Conservation (phyloP, 2,329 filamentous ascomycete species). For the Salinomyces thailandicus region DNA sequence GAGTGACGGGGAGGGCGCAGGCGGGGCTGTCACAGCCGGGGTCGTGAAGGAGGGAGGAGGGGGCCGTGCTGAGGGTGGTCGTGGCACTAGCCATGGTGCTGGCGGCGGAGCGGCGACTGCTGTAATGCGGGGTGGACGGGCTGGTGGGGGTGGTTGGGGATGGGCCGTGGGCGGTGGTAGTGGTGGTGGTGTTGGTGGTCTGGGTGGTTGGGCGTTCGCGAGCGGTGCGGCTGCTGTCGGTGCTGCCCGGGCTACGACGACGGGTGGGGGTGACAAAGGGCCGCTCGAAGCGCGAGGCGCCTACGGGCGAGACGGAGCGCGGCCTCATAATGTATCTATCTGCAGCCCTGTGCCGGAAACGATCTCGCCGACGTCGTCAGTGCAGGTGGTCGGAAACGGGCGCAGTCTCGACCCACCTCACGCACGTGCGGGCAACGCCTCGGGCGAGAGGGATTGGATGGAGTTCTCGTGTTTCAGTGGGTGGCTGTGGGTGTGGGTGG, state of each 20-base stretch:
- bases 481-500: no score
- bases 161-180: not conserved
- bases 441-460: no score
- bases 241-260: slow-evolving; percentile 5
- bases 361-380: no score
- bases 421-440: no score
- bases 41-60: slow-evolving; percentile 1
- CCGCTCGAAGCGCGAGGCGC: slow-evolving; percentile 22
- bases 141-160: slow-evolving; percentile 5
- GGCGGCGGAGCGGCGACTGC: slow-evolving; percentile 11
- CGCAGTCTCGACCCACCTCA: no score
- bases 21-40: not conserved
- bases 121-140: slow-evolving; percentile 9
- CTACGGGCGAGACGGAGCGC: slow-evolving; percentile 22
- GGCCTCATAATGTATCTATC: no score
- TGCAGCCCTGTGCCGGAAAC: no score
- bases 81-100: slow-evolving; percentile 5
- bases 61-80: slow-evolving; percentile 1
- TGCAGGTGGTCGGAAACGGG: no score
- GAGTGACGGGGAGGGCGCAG: slow-evolving; percentile 2
- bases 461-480: no score
- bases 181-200: slow-evolving; percentile 2
- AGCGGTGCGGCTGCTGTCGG: slow-evolving; percentile 7
- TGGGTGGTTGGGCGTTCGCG: slow-evolving; percentile 5
- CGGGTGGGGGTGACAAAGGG: slow-evolving; percentile 14